A percentile compares a stretch with the other conserved stretches of the same genome.
Conservation (phyloP, 2,329 filamentous ascomycete genomes). For the Blastomyces silverae region DNA sequence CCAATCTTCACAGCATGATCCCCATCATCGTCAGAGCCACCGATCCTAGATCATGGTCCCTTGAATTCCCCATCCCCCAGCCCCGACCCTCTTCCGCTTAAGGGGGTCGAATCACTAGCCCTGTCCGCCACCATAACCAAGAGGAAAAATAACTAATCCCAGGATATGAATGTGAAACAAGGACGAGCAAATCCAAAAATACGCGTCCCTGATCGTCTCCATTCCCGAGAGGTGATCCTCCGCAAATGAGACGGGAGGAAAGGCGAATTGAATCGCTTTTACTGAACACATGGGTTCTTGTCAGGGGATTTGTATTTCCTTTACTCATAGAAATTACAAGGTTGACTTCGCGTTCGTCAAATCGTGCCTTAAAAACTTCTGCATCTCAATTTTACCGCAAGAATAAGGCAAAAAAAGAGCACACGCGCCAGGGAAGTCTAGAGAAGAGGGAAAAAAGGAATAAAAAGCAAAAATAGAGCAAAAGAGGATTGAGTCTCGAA, state of each 20-base stretch:
- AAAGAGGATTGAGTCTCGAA: neutral
- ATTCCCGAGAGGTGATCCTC: neutral
- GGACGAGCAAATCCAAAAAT: neutral
- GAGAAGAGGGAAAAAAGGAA: too few relatives aligned
- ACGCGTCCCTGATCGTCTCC: neutral
- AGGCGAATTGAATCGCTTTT: neutral
- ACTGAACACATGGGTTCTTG: neutral
- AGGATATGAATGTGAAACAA: slow-evolving; percentile 1
- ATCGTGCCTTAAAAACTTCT: neutral
- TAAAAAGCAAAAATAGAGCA: neutral
- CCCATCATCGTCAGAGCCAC: neutral
- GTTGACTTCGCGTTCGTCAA: neutral
- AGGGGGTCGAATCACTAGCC: neutral
- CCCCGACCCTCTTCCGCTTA: neutral
- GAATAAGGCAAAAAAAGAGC: neutral
- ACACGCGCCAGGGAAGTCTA: neutral
- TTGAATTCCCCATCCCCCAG: neutral
- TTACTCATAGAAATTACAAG: slow-evolving; percentile 1
- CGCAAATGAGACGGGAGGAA: neutral
- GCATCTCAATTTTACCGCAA: neutral
- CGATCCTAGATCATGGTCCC: slow-evolving; percentile 3
- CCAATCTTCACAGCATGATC: neutral
- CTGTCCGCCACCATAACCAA: neutral
- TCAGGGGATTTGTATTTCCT: neutral
- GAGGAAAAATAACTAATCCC: neutral